Conservation (phyloP, 176 grass and related monocot species). For the Puya raimondii region DNA sequence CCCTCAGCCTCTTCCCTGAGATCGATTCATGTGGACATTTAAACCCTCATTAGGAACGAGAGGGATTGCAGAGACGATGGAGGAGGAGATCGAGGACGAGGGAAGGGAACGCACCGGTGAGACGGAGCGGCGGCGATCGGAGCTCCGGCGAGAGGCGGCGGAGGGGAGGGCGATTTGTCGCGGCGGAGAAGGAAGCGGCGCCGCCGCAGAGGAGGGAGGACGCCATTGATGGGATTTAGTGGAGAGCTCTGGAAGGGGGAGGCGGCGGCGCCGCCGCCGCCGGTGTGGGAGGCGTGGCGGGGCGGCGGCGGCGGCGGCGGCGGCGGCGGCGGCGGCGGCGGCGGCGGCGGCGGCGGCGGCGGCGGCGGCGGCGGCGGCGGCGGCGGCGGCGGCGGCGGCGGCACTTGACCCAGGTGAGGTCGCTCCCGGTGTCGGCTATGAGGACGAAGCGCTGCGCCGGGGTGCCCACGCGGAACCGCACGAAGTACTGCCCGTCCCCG, state of each 20-base stretch:
- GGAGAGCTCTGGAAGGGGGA: too few relatives aligned
- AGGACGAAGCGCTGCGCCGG: slow-evolving; percentile 53
- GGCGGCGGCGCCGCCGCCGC: too few relatives aligned
- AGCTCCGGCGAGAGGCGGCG: not conserved
- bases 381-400: slow-evolving; percentile 14
- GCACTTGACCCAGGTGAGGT: slow-evolving; percentile 93
- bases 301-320: too few relatives aligned
- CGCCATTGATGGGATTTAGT: slow-evolving; percentile 20
- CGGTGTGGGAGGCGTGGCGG: too few relatives aligned
- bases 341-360: too few relatives aligned
- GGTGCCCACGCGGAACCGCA: slow-evolving; percentile 59
- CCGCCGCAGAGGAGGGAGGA: slow-evolving; percentile 29
- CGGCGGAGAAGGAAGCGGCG: slow-evolving; percentile 2
- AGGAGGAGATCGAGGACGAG: not conserved
- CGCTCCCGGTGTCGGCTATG: slow-evolving; percentile 60
- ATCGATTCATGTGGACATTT: not conserved
- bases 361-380: too few relatives aligned
- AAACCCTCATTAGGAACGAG: not conserved
- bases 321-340: too few relatives aligned
- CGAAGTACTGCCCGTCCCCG: slow-evolving; percentile 50
- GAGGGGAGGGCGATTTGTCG: slow-evolving; percentile 8
- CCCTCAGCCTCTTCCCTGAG: slow-evolving; percentile 34
- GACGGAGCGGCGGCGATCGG: slow-evolving; percentile 10
- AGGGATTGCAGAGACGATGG: not conserved
- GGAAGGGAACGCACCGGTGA: slow-evolving; percentile 17